Evolutionary conservation across 2,329 filamentous ascomycete species (phyloP).

Genomic region (Dothistroma septosporum): DNA sequence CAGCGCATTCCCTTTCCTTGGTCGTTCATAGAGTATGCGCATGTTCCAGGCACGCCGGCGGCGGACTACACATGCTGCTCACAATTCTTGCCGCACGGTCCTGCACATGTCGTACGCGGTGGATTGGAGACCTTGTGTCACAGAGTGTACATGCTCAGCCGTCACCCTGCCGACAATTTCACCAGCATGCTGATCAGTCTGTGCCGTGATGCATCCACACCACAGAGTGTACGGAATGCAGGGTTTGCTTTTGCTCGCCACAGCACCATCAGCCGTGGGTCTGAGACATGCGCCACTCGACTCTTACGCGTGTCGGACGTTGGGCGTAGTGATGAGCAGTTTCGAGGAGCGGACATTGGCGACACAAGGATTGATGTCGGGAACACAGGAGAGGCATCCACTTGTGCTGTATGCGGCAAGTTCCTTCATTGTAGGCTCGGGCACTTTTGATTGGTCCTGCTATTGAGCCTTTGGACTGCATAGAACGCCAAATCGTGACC

Average conservation of each 20-base stretch:
- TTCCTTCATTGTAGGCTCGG: not conserved
- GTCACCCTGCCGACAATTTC: constrained; percentile 13
- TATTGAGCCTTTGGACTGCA: constrained; percentile 1
- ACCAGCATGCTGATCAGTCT: constrained; percentile 14
- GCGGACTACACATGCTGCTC: not conserved
- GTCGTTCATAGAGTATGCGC: constrained; percentile 4
- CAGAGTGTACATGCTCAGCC: constrained; percentile 8
- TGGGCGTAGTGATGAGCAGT: not conserved
- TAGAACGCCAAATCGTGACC: not conserved
- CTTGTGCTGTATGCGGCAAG: not conserved
- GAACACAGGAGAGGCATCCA: not conserved
- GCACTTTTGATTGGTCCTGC: not conserved
- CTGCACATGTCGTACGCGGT: constrained; percentile 14
- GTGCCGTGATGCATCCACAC: constrained; percentile 17
- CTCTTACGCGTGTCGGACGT: constrained; percentile 2
- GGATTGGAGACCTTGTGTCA: constrained; percentile 13
- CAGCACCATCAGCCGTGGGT: constrained; percentile 8
- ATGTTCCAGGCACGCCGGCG: constrained; percentile 3
- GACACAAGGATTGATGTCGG: constrained; percentile 5
- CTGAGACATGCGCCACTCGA: constrained; percentile 18
- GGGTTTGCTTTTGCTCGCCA: constrained; percentile 12
- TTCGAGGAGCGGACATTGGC: not conserved
- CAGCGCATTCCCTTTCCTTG: constrained; percentile 9
- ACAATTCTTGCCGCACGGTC: constrained; percentile 8
- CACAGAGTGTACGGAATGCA: constrained; percentile 14